phyloP scores from a whole-genome alignment of 1,139 yeast genomes.

The Kodamaea suecica region DNA sequence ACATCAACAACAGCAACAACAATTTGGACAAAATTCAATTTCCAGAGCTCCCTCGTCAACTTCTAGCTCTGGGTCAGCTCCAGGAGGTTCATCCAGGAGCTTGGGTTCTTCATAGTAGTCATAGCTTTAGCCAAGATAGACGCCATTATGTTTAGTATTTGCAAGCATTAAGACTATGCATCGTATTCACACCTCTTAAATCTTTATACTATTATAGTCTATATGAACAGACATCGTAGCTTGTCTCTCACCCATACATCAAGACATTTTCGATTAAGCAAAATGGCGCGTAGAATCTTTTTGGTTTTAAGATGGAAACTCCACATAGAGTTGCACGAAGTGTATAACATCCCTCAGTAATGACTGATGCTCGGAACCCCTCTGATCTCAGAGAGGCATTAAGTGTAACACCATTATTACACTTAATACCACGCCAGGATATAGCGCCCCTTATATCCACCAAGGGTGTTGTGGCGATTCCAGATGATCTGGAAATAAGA shows the following conservation, averaged over 20 bases:
- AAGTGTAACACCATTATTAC: slow-evolving; percentile 28
- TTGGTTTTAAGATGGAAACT: too few species aligned
- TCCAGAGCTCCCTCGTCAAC: slow-evolving; percentile 3
- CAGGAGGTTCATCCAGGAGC: not conserved
- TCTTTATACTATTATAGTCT: too few species aligned
- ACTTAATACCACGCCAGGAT: slow-evolving; percentile 30
- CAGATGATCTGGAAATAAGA: slow-evolving; percentile 9
- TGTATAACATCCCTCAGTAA: too few species aligned
- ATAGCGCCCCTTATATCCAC: slow-evolving; percentile 22
- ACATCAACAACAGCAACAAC: slow-evolving; percentile 15
- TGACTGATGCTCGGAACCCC: slow-evolving; percentile 16
- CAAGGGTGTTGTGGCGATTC: slow-evolving; percentile 7
- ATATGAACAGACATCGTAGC: too few species aligned
- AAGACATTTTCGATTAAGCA: too few species aligned
- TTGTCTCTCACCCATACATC: too few species aligned
- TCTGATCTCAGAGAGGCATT: slow-evolving; percentile 23
- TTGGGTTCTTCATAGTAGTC: not conserved
- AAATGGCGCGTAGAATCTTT: too few species aligned
- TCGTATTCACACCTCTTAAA: too few species aligned
- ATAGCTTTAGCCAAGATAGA: not conserved
- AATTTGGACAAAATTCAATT: slow-evolving; percentile 5
- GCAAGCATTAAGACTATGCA: too few species aligned
- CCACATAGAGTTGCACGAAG: too few species aligned
- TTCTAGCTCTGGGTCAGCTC: slow-evolving; percentile 1
- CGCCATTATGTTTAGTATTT: too few species aligned